Percentiles rank a stretch among this genome's conserved stretches.
phyloP scores from a whole-genome alignment of 1,139 yeast genomes.

The Candida anutae region DNA sequence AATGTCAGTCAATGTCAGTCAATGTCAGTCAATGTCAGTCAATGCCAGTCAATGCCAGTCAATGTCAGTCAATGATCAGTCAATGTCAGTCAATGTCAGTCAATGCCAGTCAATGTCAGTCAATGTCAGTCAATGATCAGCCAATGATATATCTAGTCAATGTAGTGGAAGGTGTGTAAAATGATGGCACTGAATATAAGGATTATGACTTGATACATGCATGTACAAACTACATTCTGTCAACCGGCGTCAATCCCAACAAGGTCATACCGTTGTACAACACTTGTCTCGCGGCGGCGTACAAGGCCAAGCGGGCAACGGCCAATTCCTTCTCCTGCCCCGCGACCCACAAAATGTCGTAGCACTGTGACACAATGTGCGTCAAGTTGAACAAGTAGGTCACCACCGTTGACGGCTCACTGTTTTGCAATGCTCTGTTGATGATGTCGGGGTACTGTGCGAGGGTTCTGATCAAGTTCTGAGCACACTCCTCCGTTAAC shows the following conservation, averaged over 20 bases:
- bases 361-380: slow-evolving; percentile 91
- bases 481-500: slow-evolving; percentile 72
- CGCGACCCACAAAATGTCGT: slow-evolving; percentile 94
- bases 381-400: slow-evolving; percentile 89
- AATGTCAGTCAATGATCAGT: no score
- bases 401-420: slow-evolving; percentile 91
- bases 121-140: no score
- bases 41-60: no score
- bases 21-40: no score
- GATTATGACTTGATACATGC: slow-evolving; percentile 1
- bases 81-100: no score
- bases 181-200: slow-evolving; percentile 1
- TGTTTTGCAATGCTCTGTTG: slow-evolving; percentile 73
- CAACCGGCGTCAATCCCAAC: slow-evolving; percentile 94
- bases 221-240: slow-evolving; percentile 89
- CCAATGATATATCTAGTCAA: no score
- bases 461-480: slow-evolving; percentile 64
- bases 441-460: slow-evolving; percentile 91
- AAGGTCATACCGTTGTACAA: slow-evolving; percentile 85
- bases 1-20: no score
- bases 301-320: slow-evolving; percentile 86
- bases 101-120: no score
- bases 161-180: slow-evolving; percentile 1
- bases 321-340: slow-evolving; percentile 91
- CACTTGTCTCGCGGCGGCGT: slow-evolving; percentile 85